phyloP scores from a whole-genome alignment of 331 rosid species.

The Rosa hybrid region DNA sequence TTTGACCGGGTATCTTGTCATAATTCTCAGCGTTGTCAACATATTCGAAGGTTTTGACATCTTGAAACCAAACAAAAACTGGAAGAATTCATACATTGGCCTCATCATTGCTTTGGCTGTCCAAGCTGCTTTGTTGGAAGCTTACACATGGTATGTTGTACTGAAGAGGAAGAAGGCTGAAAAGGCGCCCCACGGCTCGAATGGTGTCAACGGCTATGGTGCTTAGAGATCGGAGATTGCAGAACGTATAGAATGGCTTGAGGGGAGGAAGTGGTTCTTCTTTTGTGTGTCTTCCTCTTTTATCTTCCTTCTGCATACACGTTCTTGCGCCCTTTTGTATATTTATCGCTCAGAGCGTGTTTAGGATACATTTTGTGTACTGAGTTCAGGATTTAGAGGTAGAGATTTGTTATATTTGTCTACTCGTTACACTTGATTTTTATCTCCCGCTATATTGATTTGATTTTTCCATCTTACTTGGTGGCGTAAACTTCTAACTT shows the following conservation, averaged over 20 bases:
- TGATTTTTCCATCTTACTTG: background rate
- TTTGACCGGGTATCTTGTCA: constrained; percentile 56
- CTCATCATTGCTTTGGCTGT: constrained; percentile 64
- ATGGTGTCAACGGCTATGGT: constrained; percentile 58
- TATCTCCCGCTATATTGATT: constrained; percentile 9
- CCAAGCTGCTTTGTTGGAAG: constrained; percentile 54
- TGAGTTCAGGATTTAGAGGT: constrained; percentile 34
- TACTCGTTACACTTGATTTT: background rate
- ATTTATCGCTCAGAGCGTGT: constrained; percentile 32
- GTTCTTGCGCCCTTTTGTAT: constrained; percentile 46
- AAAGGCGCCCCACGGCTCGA: constrained; percentile 37
- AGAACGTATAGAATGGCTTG: constrained; percentile 16
- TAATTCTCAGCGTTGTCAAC: constrained; percentile 66
- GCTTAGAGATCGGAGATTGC: constrained; percentile 43
- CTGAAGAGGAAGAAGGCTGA: constrained; percentile 50
- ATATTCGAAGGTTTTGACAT: constrained; percentile 68
- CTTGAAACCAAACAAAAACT: constrained; percentile 39
- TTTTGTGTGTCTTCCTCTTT: constrained; percentile 28
- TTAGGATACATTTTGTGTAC: constrained; percentile 21
- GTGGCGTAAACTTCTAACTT: background rate
- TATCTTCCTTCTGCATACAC: constrained; percentile 13
- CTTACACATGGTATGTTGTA: constrained; percentile 59
- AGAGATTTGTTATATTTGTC: constrained; percentile 32
- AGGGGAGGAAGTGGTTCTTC: constrained; percentile 22
- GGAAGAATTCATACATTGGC: constrained; percentile 70